Base-by-base conservation (phyloP, 2,329 filamentous ascomycete genomes). In the Herpotrichia juniperi region DNA sequence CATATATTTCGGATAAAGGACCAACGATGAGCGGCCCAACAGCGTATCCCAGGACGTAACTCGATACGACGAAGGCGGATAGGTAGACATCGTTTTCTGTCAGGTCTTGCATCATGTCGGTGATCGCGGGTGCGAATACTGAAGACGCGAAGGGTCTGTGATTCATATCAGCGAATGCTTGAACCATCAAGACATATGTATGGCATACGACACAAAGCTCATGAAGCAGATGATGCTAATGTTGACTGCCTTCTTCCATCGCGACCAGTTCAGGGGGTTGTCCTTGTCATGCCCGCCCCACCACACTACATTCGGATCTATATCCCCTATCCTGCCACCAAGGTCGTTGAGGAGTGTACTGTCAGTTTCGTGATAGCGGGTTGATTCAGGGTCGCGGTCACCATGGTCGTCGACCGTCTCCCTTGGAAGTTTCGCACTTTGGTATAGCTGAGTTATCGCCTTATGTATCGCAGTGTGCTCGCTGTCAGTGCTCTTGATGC, bases 201-300 rank as follows among this genome's bases (percentile, higher is more conserved):
- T 14, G 17, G 34, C 64, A 43, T 57, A 69, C 67, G 63, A 58
- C 12, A 64, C 34, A 39, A 69, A 67, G 10, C 65, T 67, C 25
- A 68, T 64, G 22, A 49, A 40, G 10, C 63, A 58, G 2, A 69
- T 52, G 14, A 66, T 48, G 17, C 30, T 45, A 30, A 68, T 54
- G 30, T 60, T 56, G 11, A 46, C 3, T 14, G 35, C 19, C 37
- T 56, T 63, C 25, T 50, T 52, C 59, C 63, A 63, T 46, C 58
- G 58, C 19, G 78, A 61, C 83, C 83, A 87, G 66, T 87, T 87
- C 50, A 78, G 68, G 0, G 85, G 83, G 48, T 85, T 84, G 24
- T 74, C 68, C 1, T 79, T 78, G 46, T 85, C 83, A 46, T 81
- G 66, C 1, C 78, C 76, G 0, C 79, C 77, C 53, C 85, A 80